Conservation (phyloP, 805 yeast species). For the Jamesozyma hellenica region DNA sequence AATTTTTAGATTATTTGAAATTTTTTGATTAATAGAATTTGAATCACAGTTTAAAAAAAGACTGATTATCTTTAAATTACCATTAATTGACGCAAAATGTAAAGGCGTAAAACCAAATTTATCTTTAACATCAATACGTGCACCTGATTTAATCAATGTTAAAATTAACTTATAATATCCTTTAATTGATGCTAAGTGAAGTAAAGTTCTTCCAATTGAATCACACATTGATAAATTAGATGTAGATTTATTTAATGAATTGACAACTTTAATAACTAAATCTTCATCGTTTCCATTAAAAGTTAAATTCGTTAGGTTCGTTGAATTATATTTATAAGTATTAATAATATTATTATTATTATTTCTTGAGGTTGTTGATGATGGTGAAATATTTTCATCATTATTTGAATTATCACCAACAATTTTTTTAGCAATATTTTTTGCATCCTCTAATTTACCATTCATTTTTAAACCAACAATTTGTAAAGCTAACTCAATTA, state of each 20-base stretch:
- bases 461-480: constrained; percentile 96
- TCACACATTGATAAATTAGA: constrained; percentile 81
- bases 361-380: constrained; percentile 2
- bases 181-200: constrained; percentile 74
- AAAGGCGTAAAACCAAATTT: constrained; percentile 77
- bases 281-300: constrained; percentile 28
- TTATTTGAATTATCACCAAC: constrained; percentile 43
- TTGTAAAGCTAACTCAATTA: constrained; percentile 89
- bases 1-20: constrained; percentile 41
- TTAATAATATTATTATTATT: background rate
- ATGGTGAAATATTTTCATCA: background rate
- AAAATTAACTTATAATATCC: constrained; percentile 56
- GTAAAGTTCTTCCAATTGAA: constrained; percentile 72
- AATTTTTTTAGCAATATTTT: constrained; percentile 83
- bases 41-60: constrained; percentile 57
- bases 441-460: constrained; percentile 89
- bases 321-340: background rate
- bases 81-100: constrained; percentile 74
- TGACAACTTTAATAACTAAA: constrained; percentile 42
- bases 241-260: constrained; percentile 49
- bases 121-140: constrained; percentile 65
- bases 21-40: constrained; percentile 36
- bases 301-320: background rate
- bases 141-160: constrained; percentile 54
- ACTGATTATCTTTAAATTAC: constrained; percentile 57